phyloP scores from a whole-genome alignment of 2,329 filamentous ascomycete species.

The Pseudofabraea citricarpa region DNA sequence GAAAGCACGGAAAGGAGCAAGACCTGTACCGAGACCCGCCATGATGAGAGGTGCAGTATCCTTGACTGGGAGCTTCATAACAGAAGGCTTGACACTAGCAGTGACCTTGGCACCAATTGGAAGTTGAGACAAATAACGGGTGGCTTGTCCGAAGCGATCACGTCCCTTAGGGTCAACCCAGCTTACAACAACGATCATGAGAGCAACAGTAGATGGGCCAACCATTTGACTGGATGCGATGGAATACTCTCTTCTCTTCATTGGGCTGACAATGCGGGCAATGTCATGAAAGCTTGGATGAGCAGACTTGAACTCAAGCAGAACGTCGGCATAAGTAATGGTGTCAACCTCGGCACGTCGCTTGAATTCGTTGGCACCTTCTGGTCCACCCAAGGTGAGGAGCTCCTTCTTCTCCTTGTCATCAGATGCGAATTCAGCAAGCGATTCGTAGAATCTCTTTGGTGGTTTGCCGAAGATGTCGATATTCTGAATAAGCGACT shows the following conservation, averaged over 20 bases:
- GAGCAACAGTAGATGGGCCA: conserved; percentile 78
- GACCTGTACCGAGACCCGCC: conserved; percentile 95
- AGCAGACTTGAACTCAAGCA: conserved; percentile 85
- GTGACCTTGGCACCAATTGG: conserved; percentile 74
- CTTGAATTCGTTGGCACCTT: conserved; percentile 89
- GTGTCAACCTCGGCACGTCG: conserved; percentile 86
- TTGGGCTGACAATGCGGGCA: conserved; percentile 76
- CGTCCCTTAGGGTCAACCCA: conserved; percentile 89
- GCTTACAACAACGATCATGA: conserved; percentile 96
- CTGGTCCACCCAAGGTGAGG: conserved; percentile 67
- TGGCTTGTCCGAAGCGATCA: conserved; percentile 88
- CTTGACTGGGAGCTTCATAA: conserved; percentile 93
- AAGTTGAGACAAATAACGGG: conserved; percentile 78
- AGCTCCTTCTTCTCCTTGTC: conserved; percentile 79
- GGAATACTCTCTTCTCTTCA: conserved; percentile 98
- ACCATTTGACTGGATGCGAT: conserved; percentile 97
- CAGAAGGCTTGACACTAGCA: conserved; percentile 92
- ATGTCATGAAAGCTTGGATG: conserved; percentile 87
- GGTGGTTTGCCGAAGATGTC: conserved; percentile 96
- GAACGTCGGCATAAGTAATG: conserved; percentile 82
- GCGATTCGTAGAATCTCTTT: conserved; percentile 94
- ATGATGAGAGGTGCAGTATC: conserved; percentile 95
- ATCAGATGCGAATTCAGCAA: conserved; percentile 81
- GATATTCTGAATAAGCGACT: conserved; percentile 85
- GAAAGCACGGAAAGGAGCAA: conserved; percentile 98